A percentile compares a stretch with the other conserved stretches of the same genome.
phyloP scores from a whole-genome alignment of 2,329 filamentous ascomycete genomes.

The Stylonectria norvegica region DNA sequence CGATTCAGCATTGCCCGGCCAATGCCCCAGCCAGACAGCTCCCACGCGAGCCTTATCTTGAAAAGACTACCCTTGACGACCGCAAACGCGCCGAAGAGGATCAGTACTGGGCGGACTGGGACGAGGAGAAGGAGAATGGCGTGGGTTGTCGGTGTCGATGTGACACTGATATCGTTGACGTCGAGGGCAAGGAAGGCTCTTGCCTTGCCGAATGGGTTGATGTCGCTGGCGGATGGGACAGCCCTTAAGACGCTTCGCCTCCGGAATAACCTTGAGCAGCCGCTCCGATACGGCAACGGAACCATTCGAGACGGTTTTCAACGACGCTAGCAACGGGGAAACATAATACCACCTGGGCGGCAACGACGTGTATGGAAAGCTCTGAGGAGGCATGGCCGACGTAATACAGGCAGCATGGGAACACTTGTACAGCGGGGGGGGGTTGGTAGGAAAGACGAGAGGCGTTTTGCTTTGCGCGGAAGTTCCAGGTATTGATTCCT shows the following conservation, averaged over 20 bases:
- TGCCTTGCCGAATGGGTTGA: slow-evolving; percentile 97
- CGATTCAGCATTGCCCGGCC: slow-evolving; percentile 95
- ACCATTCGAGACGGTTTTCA: slow-evolving; percentile 2
- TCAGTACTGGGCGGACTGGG: slow-evolving; percentile 89
- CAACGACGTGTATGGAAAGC: slow-evolving; percentile 1
- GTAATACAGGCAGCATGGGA: slow-evolving; percentile 16
- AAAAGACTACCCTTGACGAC: slow-evolving; percentile 75
- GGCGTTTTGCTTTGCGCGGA: slow-evolving; percentile 26
- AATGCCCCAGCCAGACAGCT: slow-evolving; percentile 90
- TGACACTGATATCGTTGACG: slow-evolving; percentile 95
- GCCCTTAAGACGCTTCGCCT: slow-evolving; percentile 30
- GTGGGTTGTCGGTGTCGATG: slow-evolving; percentile 95
- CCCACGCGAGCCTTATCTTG: slow-evolving; percentile 73
- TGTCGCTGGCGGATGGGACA: slow-evolving; percentile 86
- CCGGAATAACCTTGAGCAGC: slow-evolving; percentile 1
- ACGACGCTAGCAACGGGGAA: slow-evolving; percentile 1
- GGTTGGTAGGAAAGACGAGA: slow-evolving; percentile 17
- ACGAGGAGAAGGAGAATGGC: slow-evolving; percentile 87
- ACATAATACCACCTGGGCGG: neutral
- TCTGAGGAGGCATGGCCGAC: slow-evolving; percentile 18
- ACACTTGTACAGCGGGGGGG: slow-evolving; percentile 11
- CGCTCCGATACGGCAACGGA: slow-evolving; percentile 4
- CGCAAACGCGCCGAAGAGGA: slow-evolving; percentile 88
- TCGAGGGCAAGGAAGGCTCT: slow-evolving; percentile 95
- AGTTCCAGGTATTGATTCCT: slow-evolving; percentile 10